Conservation (phyloP, 495 filamentous ascomycete genomes). For the Daldinia decipiens region DNA sequence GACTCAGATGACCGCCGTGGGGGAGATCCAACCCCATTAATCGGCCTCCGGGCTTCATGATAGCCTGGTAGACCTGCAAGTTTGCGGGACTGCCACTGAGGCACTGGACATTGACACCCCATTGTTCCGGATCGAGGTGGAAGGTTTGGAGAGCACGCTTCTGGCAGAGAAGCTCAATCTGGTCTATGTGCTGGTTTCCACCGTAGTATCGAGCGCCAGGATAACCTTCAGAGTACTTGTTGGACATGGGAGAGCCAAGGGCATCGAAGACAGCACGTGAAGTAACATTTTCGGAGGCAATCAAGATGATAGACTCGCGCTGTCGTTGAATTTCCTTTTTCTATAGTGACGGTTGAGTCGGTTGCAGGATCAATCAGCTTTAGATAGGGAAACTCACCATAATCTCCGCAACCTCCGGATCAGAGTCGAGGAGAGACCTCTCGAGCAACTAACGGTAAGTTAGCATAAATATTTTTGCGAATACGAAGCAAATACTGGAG, state of each 20-base stretch:
- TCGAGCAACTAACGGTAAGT: conserved; percentile 84
- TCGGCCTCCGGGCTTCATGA: conserved; percentile 96
- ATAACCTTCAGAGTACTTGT: conserved; percentile 99
- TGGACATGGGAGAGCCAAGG: conserved; percentile 89
- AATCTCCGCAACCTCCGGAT: conserved; percentile 91
- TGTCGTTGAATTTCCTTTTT: conserved; percentile 96
- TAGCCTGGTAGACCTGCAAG: conserved; percentile 97
- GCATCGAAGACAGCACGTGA: conserved; percentile 90
- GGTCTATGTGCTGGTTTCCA: conserved; percentile 98
- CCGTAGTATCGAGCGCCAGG: conserved; percentile 99
- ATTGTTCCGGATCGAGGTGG: conserved; percentile 83
- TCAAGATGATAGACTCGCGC: conserved; percentile 97
- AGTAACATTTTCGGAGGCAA: conserved; percentile 92
- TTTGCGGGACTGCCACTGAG: conserved; percentile 94
- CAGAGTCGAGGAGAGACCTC: conserved; percentile 81
- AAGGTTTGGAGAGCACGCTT: conserved; percentile 93
- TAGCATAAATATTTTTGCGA: conserved; percentile 46
- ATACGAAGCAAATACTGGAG: conserved; percentile 13
- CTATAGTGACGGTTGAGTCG: conserved; percentile 57
- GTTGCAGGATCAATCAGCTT: conserved; percentile 5
- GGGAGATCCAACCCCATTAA: conserved; percentile 98
- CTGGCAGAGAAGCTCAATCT: conserved; percentile 96
- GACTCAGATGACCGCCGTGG: conserved; percentile 96
- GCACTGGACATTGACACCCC: conserved; percentile 99
- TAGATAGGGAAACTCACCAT: conserved; percentile 73